These are phyloP conservation scores for Malus hybrid DNA, from an alignment of 331 rosid genomes.

Conservation along the genomic window DNA sequence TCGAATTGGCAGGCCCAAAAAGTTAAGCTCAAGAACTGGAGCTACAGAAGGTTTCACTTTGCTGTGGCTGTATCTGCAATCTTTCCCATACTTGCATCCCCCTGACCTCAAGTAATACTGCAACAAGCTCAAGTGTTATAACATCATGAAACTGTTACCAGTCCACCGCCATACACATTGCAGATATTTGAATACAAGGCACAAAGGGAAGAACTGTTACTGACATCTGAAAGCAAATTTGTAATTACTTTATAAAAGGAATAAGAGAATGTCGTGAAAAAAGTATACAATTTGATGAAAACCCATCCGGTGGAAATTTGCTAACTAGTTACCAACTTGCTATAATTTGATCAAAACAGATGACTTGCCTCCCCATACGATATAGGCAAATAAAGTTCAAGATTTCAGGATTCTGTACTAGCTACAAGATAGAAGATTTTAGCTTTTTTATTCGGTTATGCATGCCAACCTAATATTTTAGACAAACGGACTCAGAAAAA, in stretches of 20 bases:
- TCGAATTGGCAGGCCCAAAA: constrained; percentile 90
- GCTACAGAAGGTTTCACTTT: constrained; percentile 15
- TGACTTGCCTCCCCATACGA: not conserved
- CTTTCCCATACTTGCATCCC: constrained; percentile 81
- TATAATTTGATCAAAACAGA: not conserved
- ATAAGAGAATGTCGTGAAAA: not conserved
- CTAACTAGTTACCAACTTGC: not conserved
- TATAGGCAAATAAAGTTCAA: not conserved
- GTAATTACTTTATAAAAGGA: not conserved
- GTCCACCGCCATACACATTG: constrained; percentile 5
- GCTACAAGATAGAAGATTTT: not conserved
- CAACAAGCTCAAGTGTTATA: constrained; percentile 25
- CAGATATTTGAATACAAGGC: not conserved
- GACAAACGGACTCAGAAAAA: not conserved
- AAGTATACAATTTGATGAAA: not conserved
- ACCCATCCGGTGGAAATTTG: not conserved
- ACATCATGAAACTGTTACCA: constrained; percentile 12
- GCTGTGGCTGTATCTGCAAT: constrained; percentile 78
- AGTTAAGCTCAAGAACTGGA: constrained; percentile 45
- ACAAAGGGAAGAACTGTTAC: constrained; percentile 2
- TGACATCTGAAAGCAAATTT: constrained; percentile 1
- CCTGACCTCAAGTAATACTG: constrained; percentile 83
- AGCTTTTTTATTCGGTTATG: not conserved
- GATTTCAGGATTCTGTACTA: not conserved
- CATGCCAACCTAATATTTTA: not conserved